Base-by-base conservation (phyloP, 2,329 filamentous ascomycete genomes). In the Penicillium sp. region DNA sequence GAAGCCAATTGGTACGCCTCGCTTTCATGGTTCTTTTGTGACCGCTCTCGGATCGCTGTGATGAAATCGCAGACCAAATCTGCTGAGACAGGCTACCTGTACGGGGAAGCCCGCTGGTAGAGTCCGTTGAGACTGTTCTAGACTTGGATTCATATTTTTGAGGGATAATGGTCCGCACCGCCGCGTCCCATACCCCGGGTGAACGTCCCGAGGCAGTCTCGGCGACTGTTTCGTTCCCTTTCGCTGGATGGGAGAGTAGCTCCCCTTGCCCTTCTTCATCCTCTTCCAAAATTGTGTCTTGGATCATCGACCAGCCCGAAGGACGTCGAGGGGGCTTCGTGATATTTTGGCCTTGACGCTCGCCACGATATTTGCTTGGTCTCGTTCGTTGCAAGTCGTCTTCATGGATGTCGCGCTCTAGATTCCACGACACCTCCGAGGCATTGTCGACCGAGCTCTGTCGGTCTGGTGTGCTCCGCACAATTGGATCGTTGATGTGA, bases 401-500 rank as follows among this genome's bases (percentile, higher is more conserved):
- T 11, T 73, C 68, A 35, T 77, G 71, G 43, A 77, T 66, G 47
- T 75, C 70, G 17, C 75, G 72, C 38, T 77, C 75, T 14, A 77
- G 55, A 17, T 63, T 66, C 65, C 69, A 77, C 2, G 75, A 77
- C 2, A 72, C 59, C 11, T 69, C 65, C 1, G 75, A 77, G 12
- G 71, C 68, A 45, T 73, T 74, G 53, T 76, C 75, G 10, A 73
- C 54, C 2, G 63, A 71, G 56, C 63, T 68, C 45, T 67, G 56
- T 17, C 63, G 68, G 38, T 57, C 57, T 53, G 67, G 54, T 35
- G 64, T 58, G 62, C 65, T 70, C 22, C 58, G 48, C 14, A 61
- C 49, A n/a, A 58, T 56, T 11, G 53, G 49, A 28, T 61, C 54
- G 17, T 65, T 53, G 4, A 39, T 58, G 37, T 56, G 59, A 8